A percentile compares a stretch with the other conserved stretches of the same genome.
These are phyloP conservation scores for Articulospora tetracladia DNA, from an alignment of 495 filamentous ascomycete species.

Conservation along the genomic window DNA sequence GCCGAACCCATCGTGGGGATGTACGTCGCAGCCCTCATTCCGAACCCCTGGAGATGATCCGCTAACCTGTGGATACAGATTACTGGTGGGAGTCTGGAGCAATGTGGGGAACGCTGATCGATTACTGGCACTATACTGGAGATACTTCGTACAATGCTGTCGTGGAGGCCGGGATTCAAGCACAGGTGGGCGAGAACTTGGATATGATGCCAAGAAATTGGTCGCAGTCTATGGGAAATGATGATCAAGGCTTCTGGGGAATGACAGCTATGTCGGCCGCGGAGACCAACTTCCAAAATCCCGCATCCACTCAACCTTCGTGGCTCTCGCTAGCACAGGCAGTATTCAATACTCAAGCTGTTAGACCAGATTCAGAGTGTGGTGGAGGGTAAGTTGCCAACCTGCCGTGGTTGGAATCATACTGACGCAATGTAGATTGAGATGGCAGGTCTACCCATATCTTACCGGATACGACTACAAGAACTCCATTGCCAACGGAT, in stretches of 20 bases:
- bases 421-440: conserved; percentile 56
- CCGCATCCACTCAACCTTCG: conserved; percentile 72
- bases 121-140: conserved; percentile 76
- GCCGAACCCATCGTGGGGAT: conserved; percentile 40
- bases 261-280: conserved; percentile 66
- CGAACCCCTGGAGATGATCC: background rate
- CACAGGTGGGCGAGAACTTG: conserved; percentile 59
- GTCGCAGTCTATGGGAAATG: conserved; percentile 71
- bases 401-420: conserved; percentile 19
- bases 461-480: conserved; percentile 87
- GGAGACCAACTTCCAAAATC: conserved; percentile 63
- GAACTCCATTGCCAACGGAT: conserved; percentile 82
- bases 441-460: conserved; percentile 79
- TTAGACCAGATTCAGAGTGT: conserved; percentile 64
- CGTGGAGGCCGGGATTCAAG: conserved; percentile 58
- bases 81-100: conserved; percentile 77
- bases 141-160: conserved; percentile 66
- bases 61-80: conserved; percentile 22
- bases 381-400: conserved; percentile 72
- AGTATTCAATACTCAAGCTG: conserved; percentile 57
- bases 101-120: conserved; percentile 69
- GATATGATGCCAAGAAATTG: conserved; percentile 56
- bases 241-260: conserved; percentile 77
- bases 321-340: conserved; percentile 69
- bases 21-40: conserved; percentile 35